Base-by-base conservation (phyloP, 306 rosid species). In the Ceratonia siliqua region DNA sequence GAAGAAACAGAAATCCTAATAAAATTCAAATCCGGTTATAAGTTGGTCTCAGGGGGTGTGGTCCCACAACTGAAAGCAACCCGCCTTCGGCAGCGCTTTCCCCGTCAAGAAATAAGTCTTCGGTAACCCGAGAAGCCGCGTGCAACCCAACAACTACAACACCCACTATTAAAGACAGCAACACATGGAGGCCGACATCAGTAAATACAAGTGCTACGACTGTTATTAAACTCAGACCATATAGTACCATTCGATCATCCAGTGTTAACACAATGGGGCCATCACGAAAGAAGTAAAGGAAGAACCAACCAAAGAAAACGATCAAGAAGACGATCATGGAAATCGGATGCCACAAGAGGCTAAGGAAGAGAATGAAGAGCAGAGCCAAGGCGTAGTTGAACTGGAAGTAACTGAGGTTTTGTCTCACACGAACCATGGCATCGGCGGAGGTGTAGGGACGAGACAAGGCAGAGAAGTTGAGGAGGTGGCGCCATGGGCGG, bases 401-500 rank as follows among this genome's bases (percentile, higher is more conserved):
- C 0, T 75, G 81, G 66, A 85, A 85, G 85, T 85, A 74, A 43
- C 17, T 50, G n/a, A 85, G 72, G 54, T 85, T 85, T 12, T 54
- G 80, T 0, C 81, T 73, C 74, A 78, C 61, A 15, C 85, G 85
- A 9, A 38, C 21, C 81, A 85, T 81, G n/a, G 85, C 88, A 61
- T 78, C 85, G 21, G 75, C 57, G 62, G 78, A 78, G n/a, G 81
- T 49, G 55, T 0, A 17, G 13, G 85, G 85, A 2, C 82, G 83
- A 18, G 85, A 74, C 41, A 84, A 17, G 59, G 88, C 79, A 5
- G 83, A 78, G 21, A 78, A 0, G 65, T 74, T 79, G 7, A 84
- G 68, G 21, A 84, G 81, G 45, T 84, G 81, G 46, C 79, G 76
- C 88, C 88, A 84, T 41, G 83, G 72, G 2, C 88, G 85, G 28